Evolutionary conservation across 345 rosid genomes (phyloP), one percentile per base, ranked within the genome.

Genomic region (Lenwebbia sp.): DNA sequence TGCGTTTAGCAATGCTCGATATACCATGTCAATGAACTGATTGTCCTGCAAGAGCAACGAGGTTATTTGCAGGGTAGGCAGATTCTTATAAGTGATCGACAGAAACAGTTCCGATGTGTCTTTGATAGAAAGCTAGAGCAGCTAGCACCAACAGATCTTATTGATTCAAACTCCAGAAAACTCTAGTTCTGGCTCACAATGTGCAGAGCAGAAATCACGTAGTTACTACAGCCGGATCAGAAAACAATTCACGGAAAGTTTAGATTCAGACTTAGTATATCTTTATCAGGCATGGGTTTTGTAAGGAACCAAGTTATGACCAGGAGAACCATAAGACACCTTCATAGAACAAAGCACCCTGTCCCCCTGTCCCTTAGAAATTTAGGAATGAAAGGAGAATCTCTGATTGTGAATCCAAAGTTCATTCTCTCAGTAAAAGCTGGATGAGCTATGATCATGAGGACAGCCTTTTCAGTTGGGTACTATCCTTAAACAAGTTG

Each of bases 1-100:
- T 37, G 98, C 93, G 85, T 92, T 94, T 91, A 93, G 90, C 88
- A 96, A 82, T 85, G 97, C 96, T 82, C 92, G 89, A 86, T 91
- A 86, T 37, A 96, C 93, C 95, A 94, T 93, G 91, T 94, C 97
- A 22, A 96, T 90, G 86, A 96, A 95, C 82, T 96, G 96, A 91
- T 93, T 87, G 86, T 94, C 95, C 99, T 96, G 89, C 85, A 44
- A 86, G 37, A 40, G 54, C 70, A 26, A 70, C 65, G 22, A 75
- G 37, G 23, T n/a, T 22, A 50, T 49, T 49, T 17, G 41, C 84
- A 82, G 25, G 44, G 78, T 33, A 33, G 44, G 37, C 47, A 3
- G 13, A 70, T 70, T 70, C 44, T 70, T 33, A 65, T 4, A 33
- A 70, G 78, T 33, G 44, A 33, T 37, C 19, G 25, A 70, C 37